Percentiles rank a stretch among this genome's conserved stretches.
phyloP scores from a whole-genome alignment of 345 rosid species.

The Anacardium occidentale region DNA sequence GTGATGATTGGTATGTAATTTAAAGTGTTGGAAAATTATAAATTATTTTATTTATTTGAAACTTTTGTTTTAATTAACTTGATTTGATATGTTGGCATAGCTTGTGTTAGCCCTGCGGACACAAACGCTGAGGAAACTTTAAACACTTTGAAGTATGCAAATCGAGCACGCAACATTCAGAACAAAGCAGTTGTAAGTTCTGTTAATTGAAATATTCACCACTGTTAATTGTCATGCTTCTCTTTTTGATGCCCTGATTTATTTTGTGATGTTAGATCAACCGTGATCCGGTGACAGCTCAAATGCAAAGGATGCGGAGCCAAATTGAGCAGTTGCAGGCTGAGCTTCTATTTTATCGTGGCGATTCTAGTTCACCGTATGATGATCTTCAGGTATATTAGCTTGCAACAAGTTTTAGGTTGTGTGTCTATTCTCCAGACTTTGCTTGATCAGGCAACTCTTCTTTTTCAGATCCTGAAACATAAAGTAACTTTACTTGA shows the following conservation, averaged over 20 bases:
- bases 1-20: conserved; percentile 86
- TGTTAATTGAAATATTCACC: conserved; percentile 4
- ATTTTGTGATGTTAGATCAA: conserved; percentile 50
- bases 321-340: conserved; percentile 94
- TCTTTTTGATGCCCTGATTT: background rate
- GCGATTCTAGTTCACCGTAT: conserved; percentile 59
- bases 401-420: background rate
- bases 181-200: conserved; percentile 86
- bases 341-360: conserved; percentile 78
- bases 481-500: conserved; percentile 82
- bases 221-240: background rate
- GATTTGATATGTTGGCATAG: conserved; percentile 35
- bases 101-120: conserved; percentile 99
- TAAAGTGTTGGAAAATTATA: background rate
- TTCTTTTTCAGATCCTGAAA: conserved; percentile 65
- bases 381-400: conserved; percentile 84
- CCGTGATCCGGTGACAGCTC: conserved; percentile 83
- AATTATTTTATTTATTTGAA: background rate
- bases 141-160: conserved; percentile 93
- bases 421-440: background rate
- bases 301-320: conserved; percentile 81
- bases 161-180: conserved; percentile 96
- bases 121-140: conserved; percentile 96
- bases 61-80: background rate
- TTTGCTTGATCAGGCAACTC: conserved; percentile 19